Percentiles rank a stretch among this genome's conserved stretches.
These are phyloP conservation scores for Trametes cinnabarina DNA, from an alignment of 768 basidiomycete genomes.

Conservation along the genomic window DNA sequence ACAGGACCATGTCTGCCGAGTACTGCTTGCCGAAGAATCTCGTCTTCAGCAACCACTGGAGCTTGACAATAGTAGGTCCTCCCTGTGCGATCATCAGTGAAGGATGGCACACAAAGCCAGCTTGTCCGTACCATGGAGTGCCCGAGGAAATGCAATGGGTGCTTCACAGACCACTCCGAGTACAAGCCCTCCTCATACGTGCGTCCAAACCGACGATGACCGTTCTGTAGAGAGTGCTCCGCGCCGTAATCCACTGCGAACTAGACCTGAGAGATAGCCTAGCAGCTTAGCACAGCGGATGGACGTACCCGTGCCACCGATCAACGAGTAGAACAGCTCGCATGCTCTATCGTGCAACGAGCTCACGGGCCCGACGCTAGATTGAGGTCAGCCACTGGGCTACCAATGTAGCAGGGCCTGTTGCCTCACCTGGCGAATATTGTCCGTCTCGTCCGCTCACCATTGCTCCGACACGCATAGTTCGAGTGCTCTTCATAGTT, in stretches of 20 bases:
- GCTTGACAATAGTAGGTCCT: constrained; percentile 46
- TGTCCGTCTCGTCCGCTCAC: constrained; percentile 21
- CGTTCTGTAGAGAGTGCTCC: constrained; percentile 37
- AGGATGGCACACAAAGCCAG: no score
- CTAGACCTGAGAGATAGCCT: no score
- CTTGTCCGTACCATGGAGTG: constrained; percentile 45
- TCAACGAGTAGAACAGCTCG: constrained; percentile 46
- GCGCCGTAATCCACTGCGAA: constrained; percentile 47
- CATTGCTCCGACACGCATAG: constrained; percentile 15
- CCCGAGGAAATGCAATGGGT: constrained; percentile 49
- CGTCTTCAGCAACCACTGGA: constrained; percentile 40
- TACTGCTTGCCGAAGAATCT: constrained; percentile 42
- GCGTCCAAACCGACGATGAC: constrained; percentile 44
- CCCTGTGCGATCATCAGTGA: constrained; percentile 33
- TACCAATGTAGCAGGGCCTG: no score
- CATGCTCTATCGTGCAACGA: constrained; percentile 54
- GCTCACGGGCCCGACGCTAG: constrained; percentile 51
- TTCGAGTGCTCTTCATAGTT: constrained; percentile 37
- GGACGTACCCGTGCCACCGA: constrained; percentile 42
- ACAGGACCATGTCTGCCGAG: constrained; percentile 46
- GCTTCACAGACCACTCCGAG: constrained; percentile 42
- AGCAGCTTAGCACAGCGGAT: no score
- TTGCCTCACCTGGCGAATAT: constrained; percentile 32
- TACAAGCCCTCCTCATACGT: constrained; percentile 40
- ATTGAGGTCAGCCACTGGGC: background rate